phyloP scores from a whole-genome alignment of 352 stramenopile genomes.

The Pythium utonaiense region DNA sequence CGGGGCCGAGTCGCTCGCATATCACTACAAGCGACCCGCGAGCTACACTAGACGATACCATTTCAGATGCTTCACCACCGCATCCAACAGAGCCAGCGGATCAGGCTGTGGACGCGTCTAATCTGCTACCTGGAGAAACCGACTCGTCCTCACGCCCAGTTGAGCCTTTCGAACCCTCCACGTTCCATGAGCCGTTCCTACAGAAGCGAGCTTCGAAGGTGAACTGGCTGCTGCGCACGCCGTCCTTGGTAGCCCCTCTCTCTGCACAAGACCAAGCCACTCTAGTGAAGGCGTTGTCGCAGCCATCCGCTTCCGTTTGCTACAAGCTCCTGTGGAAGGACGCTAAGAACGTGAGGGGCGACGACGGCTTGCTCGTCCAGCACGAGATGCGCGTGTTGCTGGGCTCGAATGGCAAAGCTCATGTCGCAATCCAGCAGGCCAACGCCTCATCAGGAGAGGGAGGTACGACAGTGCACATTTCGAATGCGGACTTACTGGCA shows the following conservation, averaged over 20 bases:
- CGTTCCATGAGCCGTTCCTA: slow-evolving; percentile 16
- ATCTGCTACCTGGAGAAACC: too few relatives aligned
- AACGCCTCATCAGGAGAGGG: neutral
- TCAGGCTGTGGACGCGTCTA: too few relatives aligned
- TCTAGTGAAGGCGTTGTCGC: neutral
- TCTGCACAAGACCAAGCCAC: neutral
- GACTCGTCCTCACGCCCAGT: neutral
- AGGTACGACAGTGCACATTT: slow-evolving; percentile 6
- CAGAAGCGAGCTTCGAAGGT: slow-evolving; percentile 14
- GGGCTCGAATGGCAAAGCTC: slow-evolving; percentile 29
- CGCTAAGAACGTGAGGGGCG: slow-evolving; percentile 17
- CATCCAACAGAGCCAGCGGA: neutral
- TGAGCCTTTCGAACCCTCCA: neutral
- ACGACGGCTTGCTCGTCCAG: neutral
- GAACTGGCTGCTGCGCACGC: slow-evolving; percentile 12
- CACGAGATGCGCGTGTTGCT: slow-evolving; percentile 34
- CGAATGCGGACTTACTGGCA: slow-evolving; percentile 9
- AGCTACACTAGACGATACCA: neutral
- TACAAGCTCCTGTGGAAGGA: slow-evolving; percentile 54
- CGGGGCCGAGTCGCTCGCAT: slow-evolving; percentile 10
- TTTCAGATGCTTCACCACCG: neutral
- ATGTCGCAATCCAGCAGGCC: slow-evolving; percentile 15
- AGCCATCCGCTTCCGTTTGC: slow-evolving; percentile 12
- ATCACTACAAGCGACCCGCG: neutral
- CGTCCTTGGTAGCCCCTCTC: neutral